Evolutionary conservation across 257 asterid species (phyloP), one percentile per base, ranked within the genome.

Genomic region (Solanum neorickii): DNA sequence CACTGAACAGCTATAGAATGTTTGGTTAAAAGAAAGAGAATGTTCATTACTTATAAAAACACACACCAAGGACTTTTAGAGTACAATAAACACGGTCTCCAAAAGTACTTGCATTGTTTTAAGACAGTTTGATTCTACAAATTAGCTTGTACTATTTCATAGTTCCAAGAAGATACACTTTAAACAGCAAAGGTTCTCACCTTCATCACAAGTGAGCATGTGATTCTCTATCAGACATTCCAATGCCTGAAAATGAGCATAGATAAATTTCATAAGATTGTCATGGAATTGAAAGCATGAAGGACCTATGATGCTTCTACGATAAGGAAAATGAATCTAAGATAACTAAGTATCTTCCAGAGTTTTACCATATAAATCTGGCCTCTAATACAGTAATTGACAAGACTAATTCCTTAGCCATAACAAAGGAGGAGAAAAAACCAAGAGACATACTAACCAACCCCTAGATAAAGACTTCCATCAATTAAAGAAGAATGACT

Each of bases 191-290:
- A 68, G 82, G 84, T 88, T 27, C 90, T 70, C 86, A 95, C 99
- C 99, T 97, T 97, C 99, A 88, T 92, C 98, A 82, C 96, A 92
- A 85, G 97, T 93, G 90, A 97, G 99, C 99, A 97, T 97, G 86
- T 97, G 96, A 87, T 97, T 97, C 89, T 97, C 99, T 88, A 92
- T 89, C 82, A 97, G 97, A 90, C 99, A 93, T 89, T 96, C 99
- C 94, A 97, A 86, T 87, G 99, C 99, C 99, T 97, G 95, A 80
- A 88, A 91, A 87, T 72, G 25, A 27, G 69, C 85, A 82, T 49
- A 46, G 56, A 88, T 65, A 68, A 82, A 82, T 49, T 82, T 49
- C 85, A 31, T 12, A 82, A 82, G 23, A 78, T 2, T 80, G 27
- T 5, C 68, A 47, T 10, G 68, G 84, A 80, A 16, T 80, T 80